Base-by-base conservation (phyloP, 2,329 filamentous ascomycete genomes). In the Aspergillus luchuensis region DNA sequence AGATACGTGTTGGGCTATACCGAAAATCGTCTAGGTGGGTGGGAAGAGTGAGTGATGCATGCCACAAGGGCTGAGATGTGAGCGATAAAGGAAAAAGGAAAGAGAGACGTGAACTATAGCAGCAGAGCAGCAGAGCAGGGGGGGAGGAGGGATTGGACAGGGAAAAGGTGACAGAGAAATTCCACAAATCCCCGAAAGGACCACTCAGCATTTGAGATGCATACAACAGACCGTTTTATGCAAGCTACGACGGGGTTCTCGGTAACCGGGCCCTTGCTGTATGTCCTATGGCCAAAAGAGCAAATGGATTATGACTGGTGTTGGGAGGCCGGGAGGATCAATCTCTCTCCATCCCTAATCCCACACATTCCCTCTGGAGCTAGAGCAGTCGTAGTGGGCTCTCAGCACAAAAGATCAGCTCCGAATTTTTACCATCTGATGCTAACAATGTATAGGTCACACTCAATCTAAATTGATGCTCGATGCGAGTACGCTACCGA, bases 1-100 rank as follows among this genome's bases (percentile, higher is more conserved):
- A 61, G 45, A 62, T 64, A 63, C 64, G 52, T 63, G 53, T 63
- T 58, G 51, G 30, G 36, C 30, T 33, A 54, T 43, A 51, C 62
- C 53, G 43, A 45, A 56, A 53, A 39, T 17, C 39, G 51, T 25
- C 51, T 53, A 53, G 51, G 36, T 15, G n/a, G 38, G 41, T 45
- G 33, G 33, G 41, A 45, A 21, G 21, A 21, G 23, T 28, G 45
- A 25, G 15, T 15, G 45, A 30, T 25, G 45, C 23, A 49, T 49
- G 45, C 45, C 23, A 49, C 45, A 23, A 49, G 45, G 23, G 10
- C 43, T 51, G 55, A 33, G 25, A 41, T 39, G 38, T 30, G 38
- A 17, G 17, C 30, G 50, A 43, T 23, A 59, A 52, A 52, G 49
- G 43, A 57, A 43, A 36, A 36, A 36, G 33, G 33, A 36, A 36